Conservation (phyloP, 495 filamentous ascomycete genomes). For the Aspergillus baeticus region DNA sequence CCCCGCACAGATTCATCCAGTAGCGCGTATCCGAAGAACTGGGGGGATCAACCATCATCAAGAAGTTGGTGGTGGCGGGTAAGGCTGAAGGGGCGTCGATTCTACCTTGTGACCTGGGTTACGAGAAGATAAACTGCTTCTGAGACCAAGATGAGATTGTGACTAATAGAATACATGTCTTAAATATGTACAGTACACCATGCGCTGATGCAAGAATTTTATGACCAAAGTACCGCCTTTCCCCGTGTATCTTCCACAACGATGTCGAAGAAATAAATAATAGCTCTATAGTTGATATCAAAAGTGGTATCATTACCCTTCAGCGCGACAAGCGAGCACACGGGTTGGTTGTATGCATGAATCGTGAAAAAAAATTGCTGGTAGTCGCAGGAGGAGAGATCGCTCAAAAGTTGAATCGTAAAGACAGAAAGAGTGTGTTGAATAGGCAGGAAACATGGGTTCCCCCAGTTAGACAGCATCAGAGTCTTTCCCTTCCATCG, state of each 20-base stretch:
- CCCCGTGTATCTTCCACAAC: constrained; percentile 1
- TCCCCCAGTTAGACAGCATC: constrained; percentile 1
- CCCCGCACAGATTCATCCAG: constrained; percentile 3
- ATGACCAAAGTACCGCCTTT: constrained; percentile 8
- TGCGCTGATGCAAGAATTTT: constrained; percentile 14
- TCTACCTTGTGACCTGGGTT: background rate
- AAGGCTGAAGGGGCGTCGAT: constrained; percentile 7
- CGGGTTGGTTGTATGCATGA: constrained; percentile 16
- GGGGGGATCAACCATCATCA: background rate
- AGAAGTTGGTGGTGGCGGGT: background rate
- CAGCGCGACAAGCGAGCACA: constrained; percentile 11
- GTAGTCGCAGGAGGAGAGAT: constrained; percentile 24
- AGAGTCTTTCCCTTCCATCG: constrained; percentile 7
- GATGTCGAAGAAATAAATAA: constrained; percentile 15
- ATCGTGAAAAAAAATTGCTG: constrained; percentile 27
- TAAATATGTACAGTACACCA: constrained; percentile 12
- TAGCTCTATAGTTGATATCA: constrained; percentile 28
- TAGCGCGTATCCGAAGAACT: constrained; percentile 1
- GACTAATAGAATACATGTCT: background rate
- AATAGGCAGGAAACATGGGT: constrained; percentile 9
- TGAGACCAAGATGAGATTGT: background rate
- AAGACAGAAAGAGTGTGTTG: background rate
- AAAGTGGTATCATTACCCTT: constrained; percentile 29
- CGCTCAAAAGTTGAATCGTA: background rate
- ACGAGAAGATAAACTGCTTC: background rate